Base-by-base conservation (phyloP, 2,329 filamentous ascomycete genomes). In the Ilyonectria mors-panacis region DNA sequence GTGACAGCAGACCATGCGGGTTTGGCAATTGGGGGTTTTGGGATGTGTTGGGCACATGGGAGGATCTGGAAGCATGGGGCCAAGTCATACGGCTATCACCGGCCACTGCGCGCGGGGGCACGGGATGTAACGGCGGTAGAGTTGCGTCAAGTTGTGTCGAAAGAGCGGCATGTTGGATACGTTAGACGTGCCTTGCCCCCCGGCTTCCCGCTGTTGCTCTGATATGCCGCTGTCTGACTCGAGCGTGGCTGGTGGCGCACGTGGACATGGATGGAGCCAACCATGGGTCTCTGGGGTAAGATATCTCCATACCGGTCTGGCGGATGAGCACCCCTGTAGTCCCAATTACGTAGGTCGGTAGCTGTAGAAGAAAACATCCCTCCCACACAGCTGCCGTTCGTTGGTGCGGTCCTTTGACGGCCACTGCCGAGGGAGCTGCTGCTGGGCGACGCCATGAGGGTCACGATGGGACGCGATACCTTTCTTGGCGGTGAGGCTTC, bases 251-350 rank as follows among this genome's bases (percentile, higher is more conserved):
- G 57, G 47, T 39, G 60, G 50, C 57, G 54, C 62, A 65, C 67
- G 65, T 65, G 61, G 65, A 59, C 59, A 64, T 17, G 47, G 19
- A 59, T 21, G 35, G 53, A 58, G 55, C 67, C 67, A 69, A 67
- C 67, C 61, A 42, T 33, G 42, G n/a, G 51, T 48, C 45, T 62
- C 39, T 45, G 45, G 21, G 35, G 30, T 17, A 19, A 39, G 55
- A 44, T 45, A 63, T 68, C 66, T 56, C 64, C 66, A 66, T 74
- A 69, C 69, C 65, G 72, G 70, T 74, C 70, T 71, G 51, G 35
- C 35, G 42, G 28, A 54, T 59, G 39, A 61, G 42, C 50, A 44
- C 39, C 44, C 19, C 55, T 13, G 42, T 44, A 21, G 28, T 17
- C 59, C 54, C 50, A 45, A 53, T 67, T 63, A 57, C 59, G 59